Conservation (phyloP, 2,329 filamentous ascomycete species). For the Hirsutella minnesotensis region DNA sequence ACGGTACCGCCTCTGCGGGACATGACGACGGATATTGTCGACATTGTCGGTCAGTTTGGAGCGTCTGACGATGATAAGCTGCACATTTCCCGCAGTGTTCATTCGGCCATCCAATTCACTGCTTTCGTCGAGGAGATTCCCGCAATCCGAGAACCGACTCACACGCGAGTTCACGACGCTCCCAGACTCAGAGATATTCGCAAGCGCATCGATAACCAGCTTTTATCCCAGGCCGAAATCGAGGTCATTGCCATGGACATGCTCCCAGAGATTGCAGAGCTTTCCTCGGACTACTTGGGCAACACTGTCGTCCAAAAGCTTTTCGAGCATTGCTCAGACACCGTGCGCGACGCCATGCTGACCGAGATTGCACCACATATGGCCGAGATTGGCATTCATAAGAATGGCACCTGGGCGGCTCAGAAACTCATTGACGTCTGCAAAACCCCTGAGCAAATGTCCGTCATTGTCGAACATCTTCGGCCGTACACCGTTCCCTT, state of each 20-base stretch:
- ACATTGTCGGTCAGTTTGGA: slow-evolving; percentile 82
- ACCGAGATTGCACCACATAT: slow-evolving; percentile 78
- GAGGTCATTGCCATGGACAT: slow-evolving; percentile 87
- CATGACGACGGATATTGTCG: slow-evolving; percentile 69
- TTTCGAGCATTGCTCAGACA: slow-evolving; percentile 90
- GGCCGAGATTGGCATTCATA: slow-evolving; percentile 94
- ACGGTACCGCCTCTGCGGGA: slow-evolving; percentile 63
- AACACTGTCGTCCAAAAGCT: slow-evolving; percentile 99
- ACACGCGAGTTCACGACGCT: slow-evolving; percentile 82
- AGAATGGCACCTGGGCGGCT: slow-evolving; percentile 98
- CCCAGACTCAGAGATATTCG: slow-evolving; percentile 90
- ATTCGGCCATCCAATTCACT: slow-evolving; percentile 64
- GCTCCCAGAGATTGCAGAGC: slow-evolving; percentile 91
- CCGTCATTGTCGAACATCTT: slow-evolving; percentile 71
- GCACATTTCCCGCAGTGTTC: slow-evolving; percentile 61
- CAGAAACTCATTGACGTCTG: slow-evolving; percentile 99
- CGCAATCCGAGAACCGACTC: slow-evolving; percentile 75
- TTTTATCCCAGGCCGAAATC: slow-evolving; percentile 73
- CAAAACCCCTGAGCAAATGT: slow-evolving; percentile 73
- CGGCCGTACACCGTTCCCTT: slow-evolving; percentile 79
- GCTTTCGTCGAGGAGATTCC: slow-evolving; percentile 74
- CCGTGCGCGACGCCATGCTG: slow-evolving; percentile 85
- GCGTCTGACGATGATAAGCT: slow-evolving; percentile 66
- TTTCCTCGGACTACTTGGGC: slow-evolving; percentile 90
- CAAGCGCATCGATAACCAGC: slow-evolving; percentile 95